Evolutionary conservation across 208 protist genomes (phyloP).

Genomic region (Porcisia hertigi): DNA sequence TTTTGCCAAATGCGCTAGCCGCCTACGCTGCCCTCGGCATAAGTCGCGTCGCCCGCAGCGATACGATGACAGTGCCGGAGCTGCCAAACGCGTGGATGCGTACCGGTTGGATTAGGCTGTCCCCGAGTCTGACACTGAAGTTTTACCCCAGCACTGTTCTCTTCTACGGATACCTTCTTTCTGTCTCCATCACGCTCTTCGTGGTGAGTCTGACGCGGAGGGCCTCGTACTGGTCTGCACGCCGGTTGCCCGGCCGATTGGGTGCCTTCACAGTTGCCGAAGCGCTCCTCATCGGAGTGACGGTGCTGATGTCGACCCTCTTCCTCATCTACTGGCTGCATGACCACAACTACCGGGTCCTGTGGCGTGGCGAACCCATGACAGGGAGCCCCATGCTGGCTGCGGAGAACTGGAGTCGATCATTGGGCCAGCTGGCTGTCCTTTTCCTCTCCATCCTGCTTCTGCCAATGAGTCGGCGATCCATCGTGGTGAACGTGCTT

Average conservation of each 20-base stretch:
- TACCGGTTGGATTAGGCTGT: constrained; percentile 37
- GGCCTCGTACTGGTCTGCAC: constrained; percentile 26
- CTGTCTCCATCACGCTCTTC: constrained; percentile 27
- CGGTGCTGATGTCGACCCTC: constrained; percentile 31
- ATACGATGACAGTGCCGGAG: constrained; percentile 38
- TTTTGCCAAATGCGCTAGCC: constrained; percentile 12
- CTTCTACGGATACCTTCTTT: constrained; percentile 55
- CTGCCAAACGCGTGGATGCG: constrained; percentile 46
- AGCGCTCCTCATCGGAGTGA: constrained; percentile 31
- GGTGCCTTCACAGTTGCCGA: constrained; percentile 31
- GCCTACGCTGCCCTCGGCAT: no score
- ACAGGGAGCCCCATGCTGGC: constrained; percentile 4
- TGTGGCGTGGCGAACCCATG: constrained; percentile 14
- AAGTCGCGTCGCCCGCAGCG: constrained; percentile 24
- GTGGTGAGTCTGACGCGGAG: constrained; percentile 31
- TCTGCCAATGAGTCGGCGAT: constrained; percentile 53
- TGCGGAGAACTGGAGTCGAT: constrained; percentile 45
- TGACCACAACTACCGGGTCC: constrained; percentile 61
- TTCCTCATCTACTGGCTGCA: constrained; percentile 71
- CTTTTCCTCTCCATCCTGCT: constrained; percentile 63
- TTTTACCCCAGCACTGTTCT: constrained; percentile 68
- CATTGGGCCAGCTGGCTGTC: constrained; percentile 56
- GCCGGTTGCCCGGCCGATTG: constrained; percentile 22
- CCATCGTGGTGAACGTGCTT: constrained; percentile 45
- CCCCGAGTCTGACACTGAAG: constrained; percentile 43